Evolutionary conservation across 768 basidiomycete genomes (phyloP).

Genomic region (Hebeloma cylindrosporum): DNA sequence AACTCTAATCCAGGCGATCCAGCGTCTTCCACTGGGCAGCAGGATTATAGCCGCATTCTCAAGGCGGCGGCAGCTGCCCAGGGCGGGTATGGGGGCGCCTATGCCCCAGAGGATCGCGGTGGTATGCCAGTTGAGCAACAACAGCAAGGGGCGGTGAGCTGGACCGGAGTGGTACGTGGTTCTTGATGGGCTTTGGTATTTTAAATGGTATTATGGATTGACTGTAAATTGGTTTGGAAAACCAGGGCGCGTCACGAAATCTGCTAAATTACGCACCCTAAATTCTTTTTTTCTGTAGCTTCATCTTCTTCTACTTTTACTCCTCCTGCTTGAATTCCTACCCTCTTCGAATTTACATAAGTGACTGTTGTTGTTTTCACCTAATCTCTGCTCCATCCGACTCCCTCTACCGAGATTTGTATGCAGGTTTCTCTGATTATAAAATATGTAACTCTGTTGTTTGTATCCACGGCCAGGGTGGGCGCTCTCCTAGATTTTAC

Average conservation of each 20-base stretch:
- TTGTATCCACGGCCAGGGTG: neutral
- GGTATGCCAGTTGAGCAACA: constrained; percentile 32
- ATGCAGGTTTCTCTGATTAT: constrained; percentile 10
- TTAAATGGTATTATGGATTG: neutral
- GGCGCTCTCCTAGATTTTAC: too few relatives aligned
- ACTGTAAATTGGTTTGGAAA: neutral
- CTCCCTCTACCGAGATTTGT: neutral
- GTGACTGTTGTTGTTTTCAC: too few relatives aligned
- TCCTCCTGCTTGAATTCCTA: too few relatives aligned
- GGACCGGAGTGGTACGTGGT: constrained; percentile 14
- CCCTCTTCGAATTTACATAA: too few relatives aligned
- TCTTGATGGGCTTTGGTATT: constrained; percentile 5
- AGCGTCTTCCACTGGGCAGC: constrained; percentile 2
- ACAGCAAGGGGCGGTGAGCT: constrained; percentile 24
- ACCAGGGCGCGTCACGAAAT: constrained; percentile 2
- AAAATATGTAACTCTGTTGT: constrained; percentile 15
- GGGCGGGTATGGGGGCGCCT: constrained; percentile 54
- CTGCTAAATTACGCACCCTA: constrained; percentile 9
- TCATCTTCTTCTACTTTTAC: neutral
- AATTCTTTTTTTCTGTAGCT: constrained; percentile 3
- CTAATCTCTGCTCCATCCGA: too few relatives aligned
- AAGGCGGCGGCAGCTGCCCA: constrained; percentile 60
- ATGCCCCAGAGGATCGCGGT: constrained; percentile 70
- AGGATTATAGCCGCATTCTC: constrained; percentile 49
- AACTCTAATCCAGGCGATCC: constrained; percentile 12